phyloP scores from a whole-genome alignment of 148 eudicot genomes.

The Linanthus parryae region DNA sequence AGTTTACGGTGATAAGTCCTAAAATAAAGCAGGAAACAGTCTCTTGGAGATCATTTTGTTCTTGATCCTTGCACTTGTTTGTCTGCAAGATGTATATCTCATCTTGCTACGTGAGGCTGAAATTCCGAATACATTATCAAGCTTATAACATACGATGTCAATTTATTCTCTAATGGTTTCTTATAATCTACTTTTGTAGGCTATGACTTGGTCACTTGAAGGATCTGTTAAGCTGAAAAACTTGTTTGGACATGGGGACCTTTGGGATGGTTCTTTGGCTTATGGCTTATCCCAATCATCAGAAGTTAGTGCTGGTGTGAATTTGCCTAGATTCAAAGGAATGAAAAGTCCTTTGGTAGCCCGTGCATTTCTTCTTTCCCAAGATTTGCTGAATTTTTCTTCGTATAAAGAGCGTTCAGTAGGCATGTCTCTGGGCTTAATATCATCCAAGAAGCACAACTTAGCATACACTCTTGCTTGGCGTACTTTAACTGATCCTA shows the following conservation, averaged over 20 bases:
- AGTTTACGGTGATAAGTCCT: too few relatives aligned
- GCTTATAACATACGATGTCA: too few relatives aligned
- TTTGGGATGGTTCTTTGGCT: constrained; percentile 76
- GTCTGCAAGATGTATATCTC: not conserved
- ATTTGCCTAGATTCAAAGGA: constrained; percentile 57
- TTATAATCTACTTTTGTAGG: constrained; percentile 45
- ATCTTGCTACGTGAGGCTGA: constrained; percentile 1
- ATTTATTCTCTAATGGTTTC: too few relatives aligned
- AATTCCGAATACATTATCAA: too few relatives aligned
- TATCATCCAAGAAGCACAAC: constrained; percentile 66
- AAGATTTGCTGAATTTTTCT: constrained; percentile 86
- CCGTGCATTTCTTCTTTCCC: constrained; percentile 73
- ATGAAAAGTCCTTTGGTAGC: constrained; percentile 59
- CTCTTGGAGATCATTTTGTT: not conserved
- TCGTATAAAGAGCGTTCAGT: constrained; percentile 72
- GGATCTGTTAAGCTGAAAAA: constrained; percentile 80
- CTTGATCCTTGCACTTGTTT: not conserved
- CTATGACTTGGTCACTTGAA: constrained; percentile 76
- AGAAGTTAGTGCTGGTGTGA: constrained; percentile 73
- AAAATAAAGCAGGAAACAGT: not conserved
- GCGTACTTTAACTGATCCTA: constrained; percentile 88
- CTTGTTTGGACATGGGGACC: constrained; percentile 74
- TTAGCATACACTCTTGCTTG: constrained; percentile 70
- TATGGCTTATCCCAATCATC: constrained; percentile 87
- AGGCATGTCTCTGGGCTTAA: constrained; percentile 71